phyloP scores from a whole-genome alignment of 768 basidiomycete genomes.

The Cyclocybe cylindracea region DNA sequence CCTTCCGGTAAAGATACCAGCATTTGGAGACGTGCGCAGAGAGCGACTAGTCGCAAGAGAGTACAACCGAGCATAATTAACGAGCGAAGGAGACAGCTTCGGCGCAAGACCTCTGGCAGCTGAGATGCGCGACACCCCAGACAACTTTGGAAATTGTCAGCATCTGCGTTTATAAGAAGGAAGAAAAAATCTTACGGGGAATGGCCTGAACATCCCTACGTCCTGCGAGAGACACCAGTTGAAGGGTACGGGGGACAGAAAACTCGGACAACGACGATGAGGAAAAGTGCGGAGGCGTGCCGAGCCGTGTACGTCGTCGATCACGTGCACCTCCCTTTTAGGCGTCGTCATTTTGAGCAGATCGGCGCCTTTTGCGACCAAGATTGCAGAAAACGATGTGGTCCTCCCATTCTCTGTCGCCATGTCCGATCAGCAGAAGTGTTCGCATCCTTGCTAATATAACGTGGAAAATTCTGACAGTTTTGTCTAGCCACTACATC shows the following conservation, averaged over 20 bases:
- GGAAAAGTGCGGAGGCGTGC: conserved; percentile 3
- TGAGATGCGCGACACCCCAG: conserved; percentile 39
- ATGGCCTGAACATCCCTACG: conserved; percentile 26
- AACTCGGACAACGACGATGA: background rate
- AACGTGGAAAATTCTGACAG: background rate
- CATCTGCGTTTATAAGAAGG: conserved; percentile 5
- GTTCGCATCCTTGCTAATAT: conserved; percentile 16
- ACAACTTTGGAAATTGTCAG: conserved; percentile 28
- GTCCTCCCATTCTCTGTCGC: conserved; percentile 8
- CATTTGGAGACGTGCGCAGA: conserved; percentile 10
- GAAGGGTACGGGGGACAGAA: conserved; percentile 4
- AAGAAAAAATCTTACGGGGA: conserved; percentile 20
- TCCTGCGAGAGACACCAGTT: background rate
- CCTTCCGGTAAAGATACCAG: conserved; percentile 3
- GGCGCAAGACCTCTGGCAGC: conserved; percentile 16
- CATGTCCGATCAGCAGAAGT: conserved; percentile 44
- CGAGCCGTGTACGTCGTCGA: conserved; percentile 13
- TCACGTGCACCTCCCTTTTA: conserved; percentile 15
- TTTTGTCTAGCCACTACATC: conserved; percentile 27
- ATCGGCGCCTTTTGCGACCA: conserved; percentile 5
- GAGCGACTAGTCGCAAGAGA: conserved; percentile 10
- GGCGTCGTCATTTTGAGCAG: background rate
- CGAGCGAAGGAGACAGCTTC: conserved; percentile 13
- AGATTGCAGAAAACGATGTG: conserved; percentile 12
- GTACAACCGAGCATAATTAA: conserved; percentile 15